These are phyloP conservation scores for Aspergillus funiculosus DNA, from an alignment of 495 filamentous ascomycete species.

Conservation along the genomic window DNA sequence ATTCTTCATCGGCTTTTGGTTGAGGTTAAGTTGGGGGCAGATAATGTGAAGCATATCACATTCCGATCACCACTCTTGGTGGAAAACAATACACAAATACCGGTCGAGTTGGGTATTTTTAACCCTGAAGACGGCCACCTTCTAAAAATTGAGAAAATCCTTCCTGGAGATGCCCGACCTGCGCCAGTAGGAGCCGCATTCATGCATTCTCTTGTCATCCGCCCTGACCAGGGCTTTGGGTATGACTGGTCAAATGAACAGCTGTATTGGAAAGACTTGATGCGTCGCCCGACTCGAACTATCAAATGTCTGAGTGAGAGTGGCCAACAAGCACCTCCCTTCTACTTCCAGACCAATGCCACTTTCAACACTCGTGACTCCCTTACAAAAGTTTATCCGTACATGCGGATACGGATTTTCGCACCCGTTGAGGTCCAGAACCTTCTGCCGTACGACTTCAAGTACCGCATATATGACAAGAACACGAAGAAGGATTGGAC, in stretches of 20 bases:
- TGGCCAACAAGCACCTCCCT: constrained; percentile 69
- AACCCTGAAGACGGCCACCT: constrained; percentile 83
- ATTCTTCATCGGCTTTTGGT: constrained; percentile 85
- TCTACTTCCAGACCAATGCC: constrained; percentile 94
- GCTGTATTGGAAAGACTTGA: constrained; percentile 85
- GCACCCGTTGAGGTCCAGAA: constrained; percentile 94
- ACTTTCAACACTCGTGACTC: constrained; percentile 75
- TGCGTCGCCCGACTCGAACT: constrained; percentile 75
- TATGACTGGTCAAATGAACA: constrained; percentile 89
- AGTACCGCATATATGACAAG: constrained; percentile 97
- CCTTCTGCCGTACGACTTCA: constrained; percentile 94
- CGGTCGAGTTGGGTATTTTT: constrained; percentile 89
- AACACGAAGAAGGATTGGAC: constrained; percentile 98
- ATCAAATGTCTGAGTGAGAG: constrained; percentile 81
- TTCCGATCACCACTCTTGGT: constrained; percentile 91
- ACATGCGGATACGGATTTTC: constrained; percentile 85
- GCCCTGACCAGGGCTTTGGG: constrained; percentile 94
- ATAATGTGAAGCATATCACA: constrained; percentile 97
- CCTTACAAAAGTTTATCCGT: constrained; percentile 76
- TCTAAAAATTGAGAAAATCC: constrained; percentile 95
- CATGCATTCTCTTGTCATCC: constrained; percentile 80
- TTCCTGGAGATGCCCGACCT: constrained; percentile 84
- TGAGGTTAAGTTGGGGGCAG: constrained; percentile 79
- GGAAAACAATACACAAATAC: constrained; percentile 97
- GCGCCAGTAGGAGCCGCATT: constrained; percentile 90